Base-by-base conservation (phyloP, 2,329 filamentous ascomycete genomes). In the Fusarium scirpi region DNA sequence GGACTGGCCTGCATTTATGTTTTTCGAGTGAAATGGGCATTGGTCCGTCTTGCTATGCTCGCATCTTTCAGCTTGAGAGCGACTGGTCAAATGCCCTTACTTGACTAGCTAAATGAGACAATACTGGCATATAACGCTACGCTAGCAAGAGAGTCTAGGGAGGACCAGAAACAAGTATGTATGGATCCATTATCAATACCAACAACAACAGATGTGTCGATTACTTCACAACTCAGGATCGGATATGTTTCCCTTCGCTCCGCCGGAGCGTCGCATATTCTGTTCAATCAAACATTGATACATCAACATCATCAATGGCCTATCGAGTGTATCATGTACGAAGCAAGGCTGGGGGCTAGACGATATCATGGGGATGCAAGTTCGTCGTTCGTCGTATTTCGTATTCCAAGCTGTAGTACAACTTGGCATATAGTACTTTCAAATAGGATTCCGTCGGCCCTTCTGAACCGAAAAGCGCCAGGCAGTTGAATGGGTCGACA, bases 1-100 rank as follows among this genome's bases (percentile, higher is more conserved):
- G 13, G 13, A 13, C 4, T 16, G 32, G 5, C 12, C 15, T 27
- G 49, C 41, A 41, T 53, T 53, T 53, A 53, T 53, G 24, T 34
- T 27, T n/a, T 41, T 8, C 10, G 16, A 29, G 38, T 22, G 15
- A 18, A 18, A 16, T 16, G 24, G 24, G 12, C 6, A n/a, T 53
- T 53, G 24, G 11, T 43, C 24, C 49, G 24, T 53, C 49, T 65
- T 69, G 54, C 44, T 40, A 56, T 34, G 20, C 45, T 27, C n/a
- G 41, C 18, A 45, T 40, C 40, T 55, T n/a, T 27, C 27, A 48
- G 34, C 34, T 57, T 30, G 24, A 45, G 57, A 18, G 29, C 27
- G 22, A 62, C 46, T 55, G 41, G 58, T 34, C n/a, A 20, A 40
- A 52, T 29, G 24, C 22, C 44, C 22, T 16, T 18, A 6, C n/a